Evolutionary conservation across 495 filamentous ascomycete species (phyloP), one percentile per base, ranked within the genome.

Genomic region (Neurospora africana): DNA sequence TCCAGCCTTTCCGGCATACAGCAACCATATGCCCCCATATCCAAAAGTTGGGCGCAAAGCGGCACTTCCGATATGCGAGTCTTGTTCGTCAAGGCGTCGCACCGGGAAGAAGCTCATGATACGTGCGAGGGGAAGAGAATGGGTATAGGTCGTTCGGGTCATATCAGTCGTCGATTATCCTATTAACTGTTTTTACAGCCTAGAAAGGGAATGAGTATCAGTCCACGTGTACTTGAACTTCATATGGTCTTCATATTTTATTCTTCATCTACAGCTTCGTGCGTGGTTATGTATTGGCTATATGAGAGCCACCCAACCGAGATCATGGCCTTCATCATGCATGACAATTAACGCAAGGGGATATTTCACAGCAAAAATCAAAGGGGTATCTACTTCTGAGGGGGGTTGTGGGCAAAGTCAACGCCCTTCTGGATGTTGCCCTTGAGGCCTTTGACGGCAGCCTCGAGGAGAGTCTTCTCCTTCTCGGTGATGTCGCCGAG

Each of bases 371-470:
- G 72, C 69, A 35, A 33, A 33, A 70, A 30, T 47, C 27, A 44
- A 43, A 70, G 68, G 71, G 40, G 27, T 72, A 80, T 80, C 82
- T 82, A 83, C 79, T 84, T 84, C 72, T 81, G 75, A 58, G 78
- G 75, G 69, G 94, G 89, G 86, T 90, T 94, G 87, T 94, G 88
- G 79, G 81, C 88, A 80, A 98, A 99, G 77, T 91, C 89, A 76
- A 98, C 84, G 76, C 95, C 95, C 88, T 98, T 98, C 76, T 88
- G 83, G 78, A 99, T 97, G 83, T 97, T 99, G 85, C 87, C 90
- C 87, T 93, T 91, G 38, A 99, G 86, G 70, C 89, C 95, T 74
- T 84, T 83, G 76, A 91, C 85, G 79, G 86, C 89, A 74, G 86
- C 88, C 75, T 92, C 88, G 71, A 99, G 89, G 70, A 99, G 89